Evolutionary conservation across 2,329 filamentous ascomycete genomes (phyloP).

Genomic region (Alternaria gansuensis): DNA sequence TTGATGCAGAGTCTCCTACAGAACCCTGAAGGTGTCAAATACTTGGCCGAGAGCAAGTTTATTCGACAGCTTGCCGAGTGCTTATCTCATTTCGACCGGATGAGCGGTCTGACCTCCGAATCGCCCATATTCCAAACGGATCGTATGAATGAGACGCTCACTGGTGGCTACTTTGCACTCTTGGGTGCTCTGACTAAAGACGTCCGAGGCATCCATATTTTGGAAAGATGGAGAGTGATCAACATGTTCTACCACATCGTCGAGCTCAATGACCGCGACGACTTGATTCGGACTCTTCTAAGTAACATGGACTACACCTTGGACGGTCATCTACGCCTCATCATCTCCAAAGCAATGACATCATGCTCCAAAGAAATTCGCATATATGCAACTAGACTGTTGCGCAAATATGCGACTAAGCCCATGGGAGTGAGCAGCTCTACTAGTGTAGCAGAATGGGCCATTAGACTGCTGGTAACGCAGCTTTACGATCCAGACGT

Average conservation of each 20-base stretch:
- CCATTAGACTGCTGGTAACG: conserved; percentile 94
- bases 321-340: conserved; percentile 84
- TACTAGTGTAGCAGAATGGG: conserved; percentile 85
- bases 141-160: conserved; percentile 84
- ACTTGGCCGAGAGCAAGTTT: conserved; percentile 90
- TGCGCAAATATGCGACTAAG: conserved; percentile 83
- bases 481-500: conserved; percentile 98
- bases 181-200: conserved; percentile 87
- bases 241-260: conserved; percentile 99
- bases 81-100: conserved; percentile 90
- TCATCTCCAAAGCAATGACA: conserved; percentile 92
- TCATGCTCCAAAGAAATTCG: conserved; percentile 90
- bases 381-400: conserved; percentile 84
- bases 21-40: conserved; percentile 82
- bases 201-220: conserved; percentile 81
- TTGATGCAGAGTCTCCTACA: conserved; percentile 87
- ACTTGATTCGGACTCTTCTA: conserved; percentile 87
- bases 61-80: conserved; percentile 95
- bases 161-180: conserved; percentile 92
- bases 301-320: conserved; percentile 92
- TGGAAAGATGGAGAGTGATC: conserved; percentile 97
- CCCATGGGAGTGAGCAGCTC: conserved; percentile 56
- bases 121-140: conserved; percentile 89
- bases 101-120: conserved; percentile 75
- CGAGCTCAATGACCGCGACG: conserved; percentile 87